Evolutionary conservation across 495 filamentous ascomycete genomes (phyloP).

Genomic region (Pseudotulostoma volvatum): DNA sequence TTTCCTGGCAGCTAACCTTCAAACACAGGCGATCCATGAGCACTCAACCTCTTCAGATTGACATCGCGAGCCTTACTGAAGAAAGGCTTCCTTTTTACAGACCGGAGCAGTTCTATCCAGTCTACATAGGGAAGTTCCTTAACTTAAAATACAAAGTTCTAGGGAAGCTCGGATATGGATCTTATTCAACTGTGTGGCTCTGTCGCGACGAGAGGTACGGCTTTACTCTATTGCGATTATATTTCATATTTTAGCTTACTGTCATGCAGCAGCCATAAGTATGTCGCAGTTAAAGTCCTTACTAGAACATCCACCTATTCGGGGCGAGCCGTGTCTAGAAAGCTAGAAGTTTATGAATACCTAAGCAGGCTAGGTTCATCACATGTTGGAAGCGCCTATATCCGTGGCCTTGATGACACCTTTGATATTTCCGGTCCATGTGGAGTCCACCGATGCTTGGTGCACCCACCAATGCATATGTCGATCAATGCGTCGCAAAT

Average conservation of each 20-base stretch:
- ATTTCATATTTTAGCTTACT: conserved; percentile 6
- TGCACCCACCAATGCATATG: no score
- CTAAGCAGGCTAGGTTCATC: conserved; percentile 10
- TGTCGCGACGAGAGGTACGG: conserved; percentile 25
- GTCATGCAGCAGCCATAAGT: conserved; percentile 13
- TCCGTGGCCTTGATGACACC: conserved; percentile 19
- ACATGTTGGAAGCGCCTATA: conserved; percentile 15
- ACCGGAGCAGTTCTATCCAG: conserved; percentile 27
- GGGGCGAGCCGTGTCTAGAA: conserved; percentile 10
- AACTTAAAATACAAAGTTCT: conserved; percentile 30
- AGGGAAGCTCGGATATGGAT: conserved; percentile 35
- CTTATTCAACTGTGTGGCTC: conserved; percentile 34
- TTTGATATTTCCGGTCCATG: conserved; percentile 19
- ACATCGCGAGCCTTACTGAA: conserved; percentile 15
- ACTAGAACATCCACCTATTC: conserved; percentile 6
- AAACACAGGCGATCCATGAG: background rate
- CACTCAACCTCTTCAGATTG: background rate
- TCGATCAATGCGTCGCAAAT: conserved; percentile 1
- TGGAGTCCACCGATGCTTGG: conserved; percentile 23
- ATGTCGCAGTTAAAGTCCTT: conserved; percentile 25
- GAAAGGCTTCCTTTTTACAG: conserved; percentile 24
- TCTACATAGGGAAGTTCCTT: conserved; percentile 27
- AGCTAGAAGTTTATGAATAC: conserved; percentile 18
- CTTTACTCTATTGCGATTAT: background rate
- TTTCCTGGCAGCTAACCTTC: background rate